A percentile compares a stretch with the other conserved stretches of the same genome.
Conservation (phyloP, 106 monocot species). For the Alisma plantagoaquatica region DNA sequence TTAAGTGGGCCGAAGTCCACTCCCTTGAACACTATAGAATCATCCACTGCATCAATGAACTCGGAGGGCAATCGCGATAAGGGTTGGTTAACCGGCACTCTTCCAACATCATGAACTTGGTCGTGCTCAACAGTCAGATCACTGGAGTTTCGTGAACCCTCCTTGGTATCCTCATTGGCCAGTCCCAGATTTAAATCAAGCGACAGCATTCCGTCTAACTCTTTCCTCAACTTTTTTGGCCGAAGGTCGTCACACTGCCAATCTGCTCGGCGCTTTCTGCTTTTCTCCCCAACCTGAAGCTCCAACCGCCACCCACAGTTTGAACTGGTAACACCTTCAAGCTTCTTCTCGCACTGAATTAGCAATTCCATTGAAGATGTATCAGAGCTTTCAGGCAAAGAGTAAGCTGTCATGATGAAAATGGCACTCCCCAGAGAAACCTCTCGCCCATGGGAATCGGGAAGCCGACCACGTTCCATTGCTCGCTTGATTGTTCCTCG, state of each 20-base stretch:
- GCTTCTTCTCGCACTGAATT: slow-evolving; percentile 35
- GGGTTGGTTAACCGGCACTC: slow-evolving; percentile 6
- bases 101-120: slow-evolving; percentile 27
- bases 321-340: slow-evolving; percentile 26
- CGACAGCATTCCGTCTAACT: slow-evolving; percentile 16
- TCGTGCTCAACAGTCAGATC: slow-evolving; percentile 78
- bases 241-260: slow-evolving; percentile 27
- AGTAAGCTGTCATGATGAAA: slow-evolving; percentile 49
- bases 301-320: slow-evolving; percentile 43
- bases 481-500: slow-evolving; percentile 46
- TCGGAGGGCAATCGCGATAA: slow-evolving; percentile 21
- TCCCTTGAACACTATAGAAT: slow-evolving; percentile 59
- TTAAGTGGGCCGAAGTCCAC: slow-evolving; percentile 54
- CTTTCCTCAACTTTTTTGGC: slow-evolving; percentile 31
- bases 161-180: slow-evolving; percentile 32
- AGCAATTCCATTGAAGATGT: slow-evolving; percentile 8
- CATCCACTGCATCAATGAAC: slow-evolving; percentile 43
- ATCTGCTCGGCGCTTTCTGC: slow-evolving; percentile 33
- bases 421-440: slow-evolving; percentile 50
- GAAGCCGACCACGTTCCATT: slow-evolving; percentile 55
- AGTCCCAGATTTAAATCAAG: slow-evolving; percentile 64
- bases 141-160: slow-evolving; percentile 68
- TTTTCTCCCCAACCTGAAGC: slow-evolving; percentile 32
- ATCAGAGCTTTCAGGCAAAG: slow-evolving; percentile 41
- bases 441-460: slow-evolving; percentile 72